Evolutionary conservation across 768 basidiomycete genomes (phyloP).

Genomic region (Russula ochroleuca): DNA sequence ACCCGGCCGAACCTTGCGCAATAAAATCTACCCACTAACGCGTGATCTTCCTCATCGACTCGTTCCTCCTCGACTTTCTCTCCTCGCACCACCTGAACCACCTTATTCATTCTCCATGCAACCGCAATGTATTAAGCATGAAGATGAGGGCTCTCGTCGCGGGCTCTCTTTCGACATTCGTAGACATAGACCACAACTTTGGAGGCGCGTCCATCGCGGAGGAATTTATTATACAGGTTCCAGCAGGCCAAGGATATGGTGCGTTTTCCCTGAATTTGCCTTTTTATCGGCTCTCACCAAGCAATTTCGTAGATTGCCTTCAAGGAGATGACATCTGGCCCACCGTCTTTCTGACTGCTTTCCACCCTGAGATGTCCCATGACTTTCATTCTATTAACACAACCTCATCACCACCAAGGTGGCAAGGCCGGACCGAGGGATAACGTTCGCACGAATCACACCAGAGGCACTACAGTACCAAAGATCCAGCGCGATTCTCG

Average conservation of each 20-base stretch:
- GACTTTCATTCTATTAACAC: too few species aligned
- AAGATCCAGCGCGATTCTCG: too few species aligned
- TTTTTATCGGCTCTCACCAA: neutral
- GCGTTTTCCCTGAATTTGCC: constrained; percentile 20
- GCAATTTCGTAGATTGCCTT: constrained; percentile 56
- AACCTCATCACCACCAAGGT: too few species aligned
- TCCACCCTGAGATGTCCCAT: constrained; percentile 37
- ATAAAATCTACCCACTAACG: too few species aligned
- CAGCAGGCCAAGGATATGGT: constrained; percentile 56
- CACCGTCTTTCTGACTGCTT: constrained; percentile 74
- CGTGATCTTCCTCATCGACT: too few species aligned
- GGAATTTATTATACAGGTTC: constrained; percentile 74
- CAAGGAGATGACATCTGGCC: constrained; percentile 97
- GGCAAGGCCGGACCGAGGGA: too few species aligned
- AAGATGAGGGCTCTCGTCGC: too few species aligned
- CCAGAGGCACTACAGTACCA: too few species aligned
- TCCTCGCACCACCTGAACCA: too few species aligned
- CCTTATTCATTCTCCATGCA: constrained; percentile 32
- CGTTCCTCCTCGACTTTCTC: too few species aligned
- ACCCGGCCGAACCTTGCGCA: too few species aligned
- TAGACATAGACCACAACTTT: constrained; percentile 89
- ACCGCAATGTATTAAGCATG: constrained; percentile 60
- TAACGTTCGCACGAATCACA: too few species aligned
- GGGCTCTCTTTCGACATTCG: constrained; percentile 91
- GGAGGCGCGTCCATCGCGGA: constrained; percentile 82